Evolutionary conservation across 78 protist genomes (phyloP), one percentile per base, ranked within the genome.

Genomic region (Speleostelium caveatum): DNA sequence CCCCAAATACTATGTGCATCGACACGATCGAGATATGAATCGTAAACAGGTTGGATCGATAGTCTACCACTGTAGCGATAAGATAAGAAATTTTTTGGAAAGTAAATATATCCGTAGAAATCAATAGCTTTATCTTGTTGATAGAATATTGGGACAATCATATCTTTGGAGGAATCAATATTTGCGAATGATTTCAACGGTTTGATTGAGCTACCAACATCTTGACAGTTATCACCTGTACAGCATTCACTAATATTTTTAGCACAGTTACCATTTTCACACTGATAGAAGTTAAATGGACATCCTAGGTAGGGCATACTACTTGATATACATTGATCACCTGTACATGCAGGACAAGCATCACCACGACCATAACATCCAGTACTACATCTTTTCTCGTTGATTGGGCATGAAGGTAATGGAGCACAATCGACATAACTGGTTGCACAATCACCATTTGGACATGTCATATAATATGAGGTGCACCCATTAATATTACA

Each of bases 1-100:
- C 79, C 79, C 75, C 75, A 69, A 51, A 69, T 69, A 28, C 28
- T 28, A 51, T 36, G 39, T 28, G 66, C 79, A 32, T 26, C 21
- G 7, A 73, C 41, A 22, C 3, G 12, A 41, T 73, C 65, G 17
- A 73, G 65, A 22, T 56, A 51, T 16, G 65, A 55, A 60, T 73
- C 79, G 26, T 26, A 56, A 1, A 51, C 16, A 21, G 41, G 7
- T 1, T 73, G 3, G 5, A 73, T 36, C 10, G 12, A 17, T 33
- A 73, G 10, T 56, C 19, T 19, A 55, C 2, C 30, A 1, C 12
- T 73, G 62, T 16, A 33, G 14, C 1, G 28, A 1, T 26, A 5
- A 12, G 41, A 30, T 33, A 10, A 30, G 24, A 55, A 73, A 55
- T 55, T 55, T 4, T 30, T 14, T 14, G 62, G 62, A 2, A 73